These are phyloP conservation scores for Fusarium pseudoanthophilum DNA, from an alignment of 2,329 filamentous ascomycete species.

Conservation along the genomic window DNA sequence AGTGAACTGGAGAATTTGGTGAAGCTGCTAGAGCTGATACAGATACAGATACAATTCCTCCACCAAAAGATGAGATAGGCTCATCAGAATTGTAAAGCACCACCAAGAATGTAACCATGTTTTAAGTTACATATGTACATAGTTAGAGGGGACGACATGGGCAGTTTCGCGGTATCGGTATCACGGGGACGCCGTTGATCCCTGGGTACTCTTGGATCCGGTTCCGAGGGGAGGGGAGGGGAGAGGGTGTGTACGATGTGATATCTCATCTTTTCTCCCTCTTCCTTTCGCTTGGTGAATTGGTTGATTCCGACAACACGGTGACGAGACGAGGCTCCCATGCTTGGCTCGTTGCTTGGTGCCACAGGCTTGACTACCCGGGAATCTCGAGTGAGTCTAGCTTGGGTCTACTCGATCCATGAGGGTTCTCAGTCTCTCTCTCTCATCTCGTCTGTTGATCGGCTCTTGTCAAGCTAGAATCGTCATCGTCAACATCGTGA, in stretches of 20 bases:
- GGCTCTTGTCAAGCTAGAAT: conserved; percentile 1
- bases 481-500: neutral
- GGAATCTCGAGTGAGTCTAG: neutral
- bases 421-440: conserved; percentile 7
- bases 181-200: conserved; percentile 21
- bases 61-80: neutral
- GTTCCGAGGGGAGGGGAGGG: conserved; percentile 8
- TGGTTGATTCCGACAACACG: conserved; percentile 25
- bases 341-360: conserved; percentile 1
- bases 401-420: neutral
- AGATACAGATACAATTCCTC: neutral
- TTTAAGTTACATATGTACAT: neutral
- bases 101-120: conserved; percentile 13
- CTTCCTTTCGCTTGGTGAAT: conserved; percentile 19
- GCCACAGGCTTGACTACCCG: neutral
- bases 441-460: conserved; percentile 22
- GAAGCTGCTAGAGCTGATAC: neutral
- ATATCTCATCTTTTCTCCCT: conserved; percentile 12
- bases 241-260: neutral
- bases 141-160: conserved; percentile 13
- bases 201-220: conserved; percentile 5
- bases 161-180: conserved; percentile 7
- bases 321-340: conserved; percentile 38
- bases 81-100: neutral
- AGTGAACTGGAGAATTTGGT: neutral